Base-by-base conservation (phyloP, 306 rosid genomes). In the Cucurbita maxima region DNA sequence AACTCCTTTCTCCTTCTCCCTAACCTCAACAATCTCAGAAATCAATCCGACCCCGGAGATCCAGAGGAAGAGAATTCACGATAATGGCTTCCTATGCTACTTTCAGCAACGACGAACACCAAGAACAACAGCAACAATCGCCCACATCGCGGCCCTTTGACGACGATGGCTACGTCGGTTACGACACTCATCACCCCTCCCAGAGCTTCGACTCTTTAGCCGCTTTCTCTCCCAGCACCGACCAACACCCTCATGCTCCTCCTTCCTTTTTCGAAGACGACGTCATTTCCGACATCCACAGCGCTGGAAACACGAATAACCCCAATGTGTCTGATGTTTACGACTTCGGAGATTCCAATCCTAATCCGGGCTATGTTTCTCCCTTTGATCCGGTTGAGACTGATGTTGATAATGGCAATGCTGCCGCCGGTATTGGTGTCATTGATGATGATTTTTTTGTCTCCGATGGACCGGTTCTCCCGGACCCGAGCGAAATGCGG, bases 61-160 rank as follows among this genome's bases (percentile, higher is more conserved):
- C 13, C 40, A 76, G 19, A 16, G 67, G 30, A n/a, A 34, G 52
- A 50, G 22, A 68, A 66, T 64, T 56, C 70, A 10, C 58, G 37
- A 69, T 11, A 75, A 86, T 86, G 96, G 91, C 82, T 69, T 87
- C 96, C 25, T 90, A 83, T 76, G 90, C 87, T 52, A 64, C 90
- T 2, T 85, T 91, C 67, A 75, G 69, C 74, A 76, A 79, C 61
- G 86, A 77, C 59, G 83, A 76, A 38, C 78, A 62, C 36, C 80
- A 80, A 10, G 77, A 84, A 55, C 81, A 80, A n/a, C 76, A 64
- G 0, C 58, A 64, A 67, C 84, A 77, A 10, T 80, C 82, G 3
- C 73, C 89, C 7, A 45, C 83, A 4, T 4, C 71, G 7, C 82
- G 48, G 5, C 81, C 88, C 56, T 79, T 79, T 51, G 89, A 87